Evolutionary conservation across 1,284 basidiomycete species (phyloP).

Genomic region (Heterobasidion parviporum): DNA sequence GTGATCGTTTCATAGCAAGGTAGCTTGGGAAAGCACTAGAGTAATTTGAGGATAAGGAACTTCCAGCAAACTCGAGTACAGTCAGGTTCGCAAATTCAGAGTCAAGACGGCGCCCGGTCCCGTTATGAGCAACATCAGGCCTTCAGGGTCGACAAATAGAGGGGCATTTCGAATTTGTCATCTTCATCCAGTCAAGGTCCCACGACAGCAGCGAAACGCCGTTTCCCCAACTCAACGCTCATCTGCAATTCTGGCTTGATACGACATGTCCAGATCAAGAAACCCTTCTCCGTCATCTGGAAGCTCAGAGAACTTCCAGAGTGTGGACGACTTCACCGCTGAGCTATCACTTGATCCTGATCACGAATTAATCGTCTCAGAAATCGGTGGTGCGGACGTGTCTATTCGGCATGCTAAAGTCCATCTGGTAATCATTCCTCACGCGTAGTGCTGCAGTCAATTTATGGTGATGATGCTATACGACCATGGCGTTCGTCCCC

Average conservation of each 20-base stretch:
- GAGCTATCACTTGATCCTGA: conserved; percentile 19
- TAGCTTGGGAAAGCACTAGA: not conserved
- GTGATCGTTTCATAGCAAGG: conserved; percentile 7
- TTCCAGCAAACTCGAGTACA: too few species aligned
- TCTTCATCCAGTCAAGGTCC: too few species aligned
- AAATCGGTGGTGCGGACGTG: conserved; percentile 52
- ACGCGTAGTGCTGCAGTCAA: conserved; percentile 65
- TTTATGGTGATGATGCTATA: conserved; percentile 69
- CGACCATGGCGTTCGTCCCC: conserved; percentile 39
- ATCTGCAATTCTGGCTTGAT: too few species aligned
- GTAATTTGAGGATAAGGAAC: too few species aligned
- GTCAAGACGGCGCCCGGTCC: too few species aligned
- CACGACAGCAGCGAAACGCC: too few species aligned
- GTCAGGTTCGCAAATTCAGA: too few species aligned
- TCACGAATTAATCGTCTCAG: conserved; percentile 51
- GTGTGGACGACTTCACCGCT: conserved; percentile 15
- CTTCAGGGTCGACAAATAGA: too few species aligned
- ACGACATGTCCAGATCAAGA: not conserved
- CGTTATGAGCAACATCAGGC: too few species aligned
- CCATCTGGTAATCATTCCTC: conserved; percentile 8
- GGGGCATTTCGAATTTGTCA: too few species aligned
- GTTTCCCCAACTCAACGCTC: too few species aligned
- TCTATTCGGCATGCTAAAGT: conserved; percentile 1
- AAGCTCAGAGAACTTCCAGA: not conserved
- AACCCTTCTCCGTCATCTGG: not conserved